Percentiles rank a stretch among this genome's conserved stretches.
phyloP scores from a whole-genome alignment of 768 basidiomycete genomes.

The Dacryopinax spathularia region DNA sequence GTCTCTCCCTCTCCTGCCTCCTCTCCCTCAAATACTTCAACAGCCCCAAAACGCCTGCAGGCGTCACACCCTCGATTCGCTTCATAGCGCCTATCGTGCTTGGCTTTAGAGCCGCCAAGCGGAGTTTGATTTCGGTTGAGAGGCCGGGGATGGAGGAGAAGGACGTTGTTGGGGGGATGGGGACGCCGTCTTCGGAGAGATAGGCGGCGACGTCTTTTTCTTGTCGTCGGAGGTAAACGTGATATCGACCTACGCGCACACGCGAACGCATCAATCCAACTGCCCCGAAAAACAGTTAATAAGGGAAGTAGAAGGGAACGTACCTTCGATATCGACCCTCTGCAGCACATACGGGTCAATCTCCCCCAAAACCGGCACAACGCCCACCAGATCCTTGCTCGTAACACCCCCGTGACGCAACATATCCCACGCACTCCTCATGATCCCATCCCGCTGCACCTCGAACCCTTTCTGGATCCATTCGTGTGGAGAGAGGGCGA shows the following conservation, averaged over 20 bases:
- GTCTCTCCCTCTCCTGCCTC: background rate
- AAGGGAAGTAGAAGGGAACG: conserved; percentile 7
- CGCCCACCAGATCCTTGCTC: conserved; percentile 27
- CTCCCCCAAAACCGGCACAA: conserved; percentile 37
- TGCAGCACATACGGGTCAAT: conserved; percentile 40
- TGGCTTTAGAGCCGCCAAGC: conserved; percentile 46
- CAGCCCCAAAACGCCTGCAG: conserved; percentile 52
- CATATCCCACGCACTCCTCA: conserved; percentile 60
- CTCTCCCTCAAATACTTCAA: conserved; percentile 41
- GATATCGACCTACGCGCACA: conserved; percentile 17
- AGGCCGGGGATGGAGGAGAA: conserved; percentile 52
- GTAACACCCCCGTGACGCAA: conserved; percentile 45
- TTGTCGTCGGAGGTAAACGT: conserved; percentile 48
- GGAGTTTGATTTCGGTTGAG: conserved; percentile 61
- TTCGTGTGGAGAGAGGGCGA: conserved; percentile 30
- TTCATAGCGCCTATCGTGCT: conserved; percentile 76
- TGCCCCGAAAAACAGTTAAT: conserved; percentile 3
- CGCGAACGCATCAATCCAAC: too few relatives aligned
- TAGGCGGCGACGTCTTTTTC: conserved; percentile 60
- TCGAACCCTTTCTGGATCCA: conserved; percentile 33
- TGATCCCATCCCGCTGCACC: conserved; percentile 31
- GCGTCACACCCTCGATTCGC: conserved; percentile 88
- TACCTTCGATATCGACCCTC: conserved; percentile 61
- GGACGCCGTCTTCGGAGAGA: conserved; percentile 56
- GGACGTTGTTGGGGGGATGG: conserved; percentile 55